Evolutionary conservation across 75 land plant genomes (phyloP).

Genomic region (Sequoia sempervirens): DNA sequence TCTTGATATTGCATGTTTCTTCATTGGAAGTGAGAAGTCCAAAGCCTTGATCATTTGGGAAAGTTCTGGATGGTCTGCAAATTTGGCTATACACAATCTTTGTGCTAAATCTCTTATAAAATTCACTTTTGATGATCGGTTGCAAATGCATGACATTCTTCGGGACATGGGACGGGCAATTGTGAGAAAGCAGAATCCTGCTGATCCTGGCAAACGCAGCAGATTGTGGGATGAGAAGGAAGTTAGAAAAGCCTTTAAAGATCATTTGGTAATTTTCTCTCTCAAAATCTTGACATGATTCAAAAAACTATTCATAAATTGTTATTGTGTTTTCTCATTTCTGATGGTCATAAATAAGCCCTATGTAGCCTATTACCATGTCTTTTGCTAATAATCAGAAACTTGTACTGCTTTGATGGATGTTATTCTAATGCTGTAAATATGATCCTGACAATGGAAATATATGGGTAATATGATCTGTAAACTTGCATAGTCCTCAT

Average conservation of each 20-base stretch:
- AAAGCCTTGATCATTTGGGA: conserved; percentile 11
- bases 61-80: neutral
- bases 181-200: conserved; percentile 1
- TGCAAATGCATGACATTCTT: conserved; percentile 17
- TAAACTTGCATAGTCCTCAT: neutral
- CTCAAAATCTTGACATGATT: neutral
- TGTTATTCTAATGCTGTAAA: neutral
- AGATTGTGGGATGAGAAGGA: conserved; percentile 11
- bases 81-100: neutral
- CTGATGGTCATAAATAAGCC: neutral
- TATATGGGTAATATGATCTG: neutral
- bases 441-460: neutral
- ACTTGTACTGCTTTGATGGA: neutral
- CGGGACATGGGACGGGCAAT: conserved; percentile 15
- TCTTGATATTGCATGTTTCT: conserved; percentile 12
- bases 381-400: neutral
- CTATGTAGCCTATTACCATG: neutral
- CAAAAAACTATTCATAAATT: neutral
- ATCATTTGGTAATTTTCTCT: neutral
- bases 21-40: conserved; percentile 6
- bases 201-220: neutral
- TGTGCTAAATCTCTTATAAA: conserved; percentile 12
- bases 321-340: neutral
- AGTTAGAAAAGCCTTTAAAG: neutral
- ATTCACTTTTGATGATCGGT: neutral